Evolutionary conservation across 2,329 filamentous ascomycete genomes (phyloP), one percentile per base, ranked within the genome.

Genomic region (Phaeosphaeriaceae sp.): DNA sequence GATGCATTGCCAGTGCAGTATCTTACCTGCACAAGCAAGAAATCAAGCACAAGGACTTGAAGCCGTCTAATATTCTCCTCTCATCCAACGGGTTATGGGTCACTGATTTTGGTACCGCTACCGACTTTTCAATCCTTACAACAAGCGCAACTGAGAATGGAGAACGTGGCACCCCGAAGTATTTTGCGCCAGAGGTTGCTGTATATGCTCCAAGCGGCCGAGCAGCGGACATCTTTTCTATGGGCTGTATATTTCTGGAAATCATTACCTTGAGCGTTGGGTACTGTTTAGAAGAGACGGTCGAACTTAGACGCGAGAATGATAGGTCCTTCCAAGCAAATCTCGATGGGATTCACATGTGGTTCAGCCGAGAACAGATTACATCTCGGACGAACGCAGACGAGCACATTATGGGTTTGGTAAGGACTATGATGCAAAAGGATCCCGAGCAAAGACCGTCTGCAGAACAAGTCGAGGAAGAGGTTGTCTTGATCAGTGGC

Each of bases 41-140:
- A 3, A 52, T 56, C n/a, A 42, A 47, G 12, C 59, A 62, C 39
- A 62, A 60, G 32, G 56, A 62, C 35, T 37, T 62, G n/a, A 62
- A 52, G 30, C 57, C 41, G 13, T 50, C 56, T 2, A 52, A 52
- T 29, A 54, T 47, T 34, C 51, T 48, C 21, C 48, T 30, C 34
- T 61, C 26, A 26, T 33, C 18, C 30, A 46, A 17, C 16, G 48
- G 16, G 8, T 49, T 33, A 15, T 56, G 51, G 46, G 12, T 61
- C 2, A 56, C 58, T 13, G 58, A 60, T 26, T 60, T 61, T 34
- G 58, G 54, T 4, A 52, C 28, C 13, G 43, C 54, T 11, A 54
- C 54, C 2, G 54, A 60, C 40, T 60, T 62, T 29, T 54, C 50
- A 4, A 20, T 45, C 6, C 43, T 51, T 6, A 46, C 51, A 2